Percentiles rank a stretch among this genome's conserved stretches.
Evolutionary conservation across 139 green algal species (phyloP).

Genomic region (Volvox africanus): DNA sequence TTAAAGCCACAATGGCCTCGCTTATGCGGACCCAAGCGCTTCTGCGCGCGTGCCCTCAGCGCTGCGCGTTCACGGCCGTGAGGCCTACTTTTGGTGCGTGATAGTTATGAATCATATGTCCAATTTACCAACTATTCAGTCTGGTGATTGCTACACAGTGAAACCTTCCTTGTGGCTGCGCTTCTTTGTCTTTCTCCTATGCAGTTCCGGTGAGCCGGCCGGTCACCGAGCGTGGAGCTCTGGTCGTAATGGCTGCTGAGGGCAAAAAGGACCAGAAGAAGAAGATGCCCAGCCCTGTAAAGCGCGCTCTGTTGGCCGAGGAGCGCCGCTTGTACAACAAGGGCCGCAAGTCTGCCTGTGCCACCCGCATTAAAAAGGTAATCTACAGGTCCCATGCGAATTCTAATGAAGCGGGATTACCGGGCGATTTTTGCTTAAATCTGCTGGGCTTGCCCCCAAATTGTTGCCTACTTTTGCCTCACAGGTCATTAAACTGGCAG

Average conservation of each 20-base stretch:
- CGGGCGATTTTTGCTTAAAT: neutral
- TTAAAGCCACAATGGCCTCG: conserved; percentile 1
- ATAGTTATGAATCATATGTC: neutral
- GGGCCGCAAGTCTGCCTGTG: conserved; percentile 82
- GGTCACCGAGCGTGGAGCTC: neutral
- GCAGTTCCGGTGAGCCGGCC: conserved; percentile 39
- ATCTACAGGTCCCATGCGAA: neutral
- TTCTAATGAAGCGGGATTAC: neutral
- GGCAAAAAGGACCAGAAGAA: conserved; percentile 47
- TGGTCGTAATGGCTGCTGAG: conserved; percentile 37
- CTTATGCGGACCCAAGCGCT: conserved; percentile 31
- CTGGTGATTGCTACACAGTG: neutral
- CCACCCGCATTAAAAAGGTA: conserved; percentile 92
- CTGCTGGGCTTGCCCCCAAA: neutral
- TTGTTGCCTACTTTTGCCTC: neutral
- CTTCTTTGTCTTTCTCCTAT: neutral
- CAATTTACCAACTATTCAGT: neutral
- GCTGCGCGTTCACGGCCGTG: neutral
- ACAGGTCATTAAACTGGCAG: conserved; percentile 75
- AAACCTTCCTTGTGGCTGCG: conserved; percentile 23
- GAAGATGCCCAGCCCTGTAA: conserved; percentile 56
- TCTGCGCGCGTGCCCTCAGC: conserved; percentile 29
- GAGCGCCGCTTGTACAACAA: conserved; percentile 85
- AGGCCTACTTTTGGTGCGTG: conserved; percentile 35
- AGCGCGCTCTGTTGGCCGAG: conserved; percentile 69